Percentiles rank a stretch among this genome's conserved stretches.
Evolutionary conservation across 371 early-diverging fungal genomes (phyloP).

Genomic region (Cokeromyces recurvatus): DNA sequence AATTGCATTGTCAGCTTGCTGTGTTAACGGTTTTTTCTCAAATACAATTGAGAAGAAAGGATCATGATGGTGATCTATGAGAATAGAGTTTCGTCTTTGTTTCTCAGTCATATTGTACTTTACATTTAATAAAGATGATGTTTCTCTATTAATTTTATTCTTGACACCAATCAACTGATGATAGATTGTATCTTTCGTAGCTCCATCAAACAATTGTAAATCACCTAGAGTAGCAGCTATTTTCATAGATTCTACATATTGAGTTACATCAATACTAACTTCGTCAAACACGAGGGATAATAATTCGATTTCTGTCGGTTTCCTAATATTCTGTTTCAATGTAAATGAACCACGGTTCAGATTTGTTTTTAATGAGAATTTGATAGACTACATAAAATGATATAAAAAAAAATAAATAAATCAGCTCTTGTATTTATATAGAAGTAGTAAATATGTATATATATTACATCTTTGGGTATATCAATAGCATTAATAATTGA

Average conservation of each 20-base stretch:
- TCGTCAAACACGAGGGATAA: conserved; percentile 68
- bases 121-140: conserved; percentile 7
- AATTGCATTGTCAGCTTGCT: conserved; percentile 72
- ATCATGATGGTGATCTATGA: not conserved
- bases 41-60: conserved; percentile 69
- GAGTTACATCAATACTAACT: conserved; percentile 33
- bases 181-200: conserved; percentile 33
- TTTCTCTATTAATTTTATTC: conserved; percentile 13
- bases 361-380: conserved; percentile 52
- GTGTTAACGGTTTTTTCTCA: conserved; percentile 70
- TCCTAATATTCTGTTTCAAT: conserved; percentile 30
- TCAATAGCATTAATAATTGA: conserved; percentile 51
- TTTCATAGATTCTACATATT: conserved; percentile 35
- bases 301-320: conserved; percentile 30
- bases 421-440: too few relatives aligned
- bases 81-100: too few relatives aligned
- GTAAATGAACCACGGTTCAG: conserved; percentile 73
- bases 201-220: conserved; percentile 37
- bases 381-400: conserved; percentile 56
- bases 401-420: too few relatives aligned
- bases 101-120: conserved; percentile 4
- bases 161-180: conserved; percentile 43
- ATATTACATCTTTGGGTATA: conserved; percentile 71
- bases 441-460: too few relatives aligned
- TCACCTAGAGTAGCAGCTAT: conserved; percentile 36